A percentile compares a stretch with the other conserved stretches of the same genome.
These are phyloP conservation scores for Eudorina sp. DNA, from an alignment of 139 green algal genomes.

Conservation along the genomic window DNA sequence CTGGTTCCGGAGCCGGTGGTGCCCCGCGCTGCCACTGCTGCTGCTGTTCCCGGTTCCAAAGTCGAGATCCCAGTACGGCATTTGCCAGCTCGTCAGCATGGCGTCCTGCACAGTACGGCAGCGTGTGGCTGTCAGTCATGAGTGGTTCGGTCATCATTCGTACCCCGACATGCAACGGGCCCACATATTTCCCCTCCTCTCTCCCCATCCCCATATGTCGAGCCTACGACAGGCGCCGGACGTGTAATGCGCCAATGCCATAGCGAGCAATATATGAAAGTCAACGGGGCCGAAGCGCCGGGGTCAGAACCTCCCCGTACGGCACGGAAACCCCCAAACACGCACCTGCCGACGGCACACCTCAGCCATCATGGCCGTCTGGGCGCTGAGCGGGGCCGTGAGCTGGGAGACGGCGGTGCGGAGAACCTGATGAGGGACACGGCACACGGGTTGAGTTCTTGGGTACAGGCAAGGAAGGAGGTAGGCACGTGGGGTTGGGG, in stretches of 20 bases:
- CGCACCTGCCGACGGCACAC: constrained; percentile 45
- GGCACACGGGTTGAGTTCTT: background rate
- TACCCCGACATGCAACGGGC: no score
- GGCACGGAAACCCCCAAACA: background rate
- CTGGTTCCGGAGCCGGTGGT: background rate
- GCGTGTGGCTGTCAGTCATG: no score
- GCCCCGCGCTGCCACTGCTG: background rate
- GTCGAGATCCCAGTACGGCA: constrained; percentile 59
- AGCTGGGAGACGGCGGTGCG: background rate
- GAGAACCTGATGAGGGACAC: constrained; percentile 6
- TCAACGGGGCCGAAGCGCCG: no score
- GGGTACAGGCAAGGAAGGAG: background rate
- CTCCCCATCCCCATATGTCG: no score
- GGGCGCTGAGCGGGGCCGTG: constrained; percentile 14
- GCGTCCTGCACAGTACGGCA: constrained; percentile 62
- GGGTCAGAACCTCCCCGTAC: no score
- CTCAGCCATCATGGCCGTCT: constrained; percentile 29
- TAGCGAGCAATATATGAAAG: no score
- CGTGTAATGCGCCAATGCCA: no score
- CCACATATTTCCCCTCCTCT: no score
- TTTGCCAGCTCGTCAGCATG: constrained; percentile 59
- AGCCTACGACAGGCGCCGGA: no score
- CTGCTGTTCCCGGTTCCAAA: no score
- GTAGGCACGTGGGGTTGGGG: no score
- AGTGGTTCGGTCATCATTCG: no score